Conservation (phyloP, 2,329 filamentous ascomycete genomes). For the Hypoxylon sp. region DNA sequence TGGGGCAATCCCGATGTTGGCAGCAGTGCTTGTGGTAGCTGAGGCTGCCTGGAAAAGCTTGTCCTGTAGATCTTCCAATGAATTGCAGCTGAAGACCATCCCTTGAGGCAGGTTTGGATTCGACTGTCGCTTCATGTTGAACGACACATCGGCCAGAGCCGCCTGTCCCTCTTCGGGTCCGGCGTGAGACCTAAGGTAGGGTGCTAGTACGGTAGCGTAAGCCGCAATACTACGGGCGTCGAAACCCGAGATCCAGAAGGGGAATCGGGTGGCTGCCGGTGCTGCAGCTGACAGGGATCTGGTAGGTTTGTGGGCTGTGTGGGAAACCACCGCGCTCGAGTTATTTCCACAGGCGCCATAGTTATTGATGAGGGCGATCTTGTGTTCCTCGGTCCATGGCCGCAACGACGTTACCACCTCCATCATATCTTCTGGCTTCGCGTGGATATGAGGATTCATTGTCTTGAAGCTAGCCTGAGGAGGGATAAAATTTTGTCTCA, state of each 20-base stretch:
- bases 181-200: not conserved
- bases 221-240: conserved; percentile 38
- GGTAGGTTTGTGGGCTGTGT: conserved; percentile 29
- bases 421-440: not conserved
- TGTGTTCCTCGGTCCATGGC: conserved; percentile 42
- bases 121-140: conserved; percentile 3
- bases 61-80: conserved; percentile 39
- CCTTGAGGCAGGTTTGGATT: not conserved
- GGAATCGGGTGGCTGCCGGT: conserved; percentile 8
- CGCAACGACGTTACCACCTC: not conserved
- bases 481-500: not conserved
- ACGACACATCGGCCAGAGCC: not conserved
- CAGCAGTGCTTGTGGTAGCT: not conserved
- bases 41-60: conserved; percentile 25
- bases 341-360: conserved; percentile 50
- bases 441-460: conserved; percentile 4
- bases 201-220: conserved; percentile 19
- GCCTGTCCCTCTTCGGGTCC: not conserved
- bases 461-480: conserved; percentile 5
- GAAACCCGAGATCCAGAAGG: conserved; percentile 32
- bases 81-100: conserved; percentile 20
- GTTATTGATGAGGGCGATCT: conserved; percentile 44
- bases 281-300: not conserved
- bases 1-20: not conserved
- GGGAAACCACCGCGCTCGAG: conserved; percentile 38